Conservation (phyloP, 2,329 filamentous ascomycete species). For the Verticillium albo-atrum region DNA sequence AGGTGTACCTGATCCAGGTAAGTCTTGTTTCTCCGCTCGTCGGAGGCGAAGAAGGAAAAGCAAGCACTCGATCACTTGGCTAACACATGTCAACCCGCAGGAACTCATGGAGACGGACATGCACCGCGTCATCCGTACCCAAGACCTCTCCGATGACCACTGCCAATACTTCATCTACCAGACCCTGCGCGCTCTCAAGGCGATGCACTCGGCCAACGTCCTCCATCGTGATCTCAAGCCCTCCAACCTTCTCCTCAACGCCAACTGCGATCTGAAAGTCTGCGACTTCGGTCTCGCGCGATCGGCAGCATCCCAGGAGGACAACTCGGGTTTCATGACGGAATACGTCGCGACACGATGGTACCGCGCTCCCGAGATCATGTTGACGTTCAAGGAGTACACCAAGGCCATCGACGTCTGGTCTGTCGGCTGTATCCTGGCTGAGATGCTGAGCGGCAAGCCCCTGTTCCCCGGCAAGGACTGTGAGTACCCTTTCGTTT, state of each 20-base stretch:
- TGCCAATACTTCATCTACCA: slow-evolving; percentile 99
- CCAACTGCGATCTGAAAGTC: slow-evolving; percentile 98
- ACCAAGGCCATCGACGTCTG: slow-evolving; percentile 99
- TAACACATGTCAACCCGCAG: slow-evolving; percentile 37
- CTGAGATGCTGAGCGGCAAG: slow-evolving; percentile 98
- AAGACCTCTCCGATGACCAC: slow-evolving; percentile 97
- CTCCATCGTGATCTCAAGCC: slow-evolving; percentile 96
- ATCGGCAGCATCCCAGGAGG: slow-evolving; percentile 93
- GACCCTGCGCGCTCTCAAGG: slow-evolving; percentile 93
- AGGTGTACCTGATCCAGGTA: slow-evolving; percentile 98
- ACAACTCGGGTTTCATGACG: slow-evolving; percentile 99
- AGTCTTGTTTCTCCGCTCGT: slow-evolving; percentile 16
- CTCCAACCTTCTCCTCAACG: slow-evolving; percentile 93
- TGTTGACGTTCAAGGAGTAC: slow-evolving; percentile 99
- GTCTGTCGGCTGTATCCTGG: slow-evolving; percentile 97
- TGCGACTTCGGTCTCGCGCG: slow-evolving; percentile 96
- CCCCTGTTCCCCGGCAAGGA: slow-evolving; percentile 97
- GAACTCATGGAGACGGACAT: slow-evolving; percentile 99
- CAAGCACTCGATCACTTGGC: not conserved
- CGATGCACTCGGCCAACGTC: slow-evolving; percentile 98
- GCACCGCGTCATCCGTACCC: slow-evolving; percentile 97
- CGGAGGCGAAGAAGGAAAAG: too few species aligned
- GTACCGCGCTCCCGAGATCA: slow-evolving; percentile 99
- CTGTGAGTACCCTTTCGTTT: slow-evolving; percentile 53
- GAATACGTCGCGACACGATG: slow-evolving; percentile 99